Base-by-base conservation (phyloP, 768 basidiomycete genomes). In the Artomyces pyxidatus region DNA sequence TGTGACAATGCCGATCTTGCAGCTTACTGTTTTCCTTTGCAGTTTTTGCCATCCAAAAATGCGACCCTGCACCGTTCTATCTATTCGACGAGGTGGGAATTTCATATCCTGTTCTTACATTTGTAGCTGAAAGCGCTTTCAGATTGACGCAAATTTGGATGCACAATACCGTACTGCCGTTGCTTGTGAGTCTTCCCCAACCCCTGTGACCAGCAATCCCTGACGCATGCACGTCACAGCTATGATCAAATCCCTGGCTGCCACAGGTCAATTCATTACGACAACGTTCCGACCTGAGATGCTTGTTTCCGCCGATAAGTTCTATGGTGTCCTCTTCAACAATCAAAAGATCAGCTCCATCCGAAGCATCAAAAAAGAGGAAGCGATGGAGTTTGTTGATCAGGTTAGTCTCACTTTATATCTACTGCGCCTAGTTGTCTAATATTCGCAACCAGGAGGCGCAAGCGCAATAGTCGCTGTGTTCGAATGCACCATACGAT, bases 1-100 rank as follows among this genome's bases (percentile, higher is more conserved):
- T 6, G 12, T 17, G n/a, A n/a, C 2, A 29, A 3, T 10, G n/a
- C 19, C 17, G 45, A 9, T 35, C 12, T 45, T 42, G 3, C 21
- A 44, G 2, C 8, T 23, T 44, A 25, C 22, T 2, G 32, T 10
- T 7, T 40, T 22, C n/a, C 43, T 16, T 41, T 26, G 1, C 60
- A 89, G 94, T 99, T 22, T 98, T 99, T 60, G 92, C 95, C 14
- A 98, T 98, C 57, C 96, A 99, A 68, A 97, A 96, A 67, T 98
- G 95, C 62, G 96, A 99, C 60, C 96, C 96, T 2, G 95, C 96
- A 0, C 96, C 96, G 2, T 99, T 99, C 71, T 98, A 98, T 66
- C 75, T 99, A n/a, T 98, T 99, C 59, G 96, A 99, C 62, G 96
- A 98, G 73, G 85, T 84, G 52, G 21, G 57, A 5, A 4, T 52